These are phyloP conservation scores for Coccomyxa sp. DNA, from an alignment of 139 green algal genomes.

Conservation along the genomic window DNA sequence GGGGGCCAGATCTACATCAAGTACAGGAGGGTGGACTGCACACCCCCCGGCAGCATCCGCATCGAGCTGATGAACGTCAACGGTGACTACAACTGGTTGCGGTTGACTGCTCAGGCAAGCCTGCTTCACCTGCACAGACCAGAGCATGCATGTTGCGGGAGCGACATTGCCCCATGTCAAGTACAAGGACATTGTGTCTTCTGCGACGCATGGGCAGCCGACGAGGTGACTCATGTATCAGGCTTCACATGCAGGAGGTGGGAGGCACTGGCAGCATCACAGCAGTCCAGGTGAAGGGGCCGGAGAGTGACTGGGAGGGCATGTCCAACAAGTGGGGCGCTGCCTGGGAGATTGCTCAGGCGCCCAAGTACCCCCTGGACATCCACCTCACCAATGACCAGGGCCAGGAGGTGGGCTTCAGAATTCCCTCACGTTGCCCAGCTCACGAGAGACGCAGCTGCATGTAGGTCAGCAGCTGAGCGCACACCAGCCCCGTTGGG, in stretches of 20 bases:
- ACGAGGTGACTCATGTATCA: background rate
- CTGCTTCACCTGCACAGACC: background rate
- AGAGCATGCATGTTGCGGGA: background rate
- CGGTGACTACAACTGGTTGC: conserved; percentile 23
- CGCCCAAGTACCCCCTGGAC: conserved; percentile 14
- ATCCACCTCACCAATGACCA: conserved; percentile 27
- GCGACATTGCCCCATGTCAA: background rate
- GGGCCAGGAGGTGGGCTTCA: conserved; percentile 10
- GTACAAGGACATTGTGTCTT: background rate
- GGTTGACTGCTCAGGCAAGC: conserved; percentile 16
- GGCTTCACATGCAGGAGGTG: conserved; percentile 21
- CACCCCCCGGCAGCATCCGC: conserved; percentile 9
- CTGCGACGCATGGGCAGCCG: background rate
- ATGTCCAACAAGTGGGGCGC: conserved; percentile 44
- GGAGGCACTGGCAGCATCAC: conserved; percentile 23
- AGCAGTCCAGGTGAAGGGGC: conserved; percentile 23
- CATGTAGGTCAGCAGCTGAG: too few species aligned
- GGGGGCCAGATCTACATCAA: conserved; percentile 4
- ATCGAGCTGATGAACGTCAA: conserved; percentile 14
- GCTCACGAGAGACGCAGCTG: too few species aligned
- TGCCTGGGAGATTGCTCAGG: conserved; percentile 30
- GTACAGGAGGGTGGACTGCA: conserved; percentile 36
- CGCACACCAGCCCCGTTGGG: too few species aligned
- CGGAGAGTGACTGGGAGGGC: conserved; percentile 14
- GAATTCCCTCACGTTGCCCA: too few species aligned